Base-by-base conservation (phyloP, 1,284 basidiomycete genomes). In the Erythrobasidium hasegawianum region DNA sequence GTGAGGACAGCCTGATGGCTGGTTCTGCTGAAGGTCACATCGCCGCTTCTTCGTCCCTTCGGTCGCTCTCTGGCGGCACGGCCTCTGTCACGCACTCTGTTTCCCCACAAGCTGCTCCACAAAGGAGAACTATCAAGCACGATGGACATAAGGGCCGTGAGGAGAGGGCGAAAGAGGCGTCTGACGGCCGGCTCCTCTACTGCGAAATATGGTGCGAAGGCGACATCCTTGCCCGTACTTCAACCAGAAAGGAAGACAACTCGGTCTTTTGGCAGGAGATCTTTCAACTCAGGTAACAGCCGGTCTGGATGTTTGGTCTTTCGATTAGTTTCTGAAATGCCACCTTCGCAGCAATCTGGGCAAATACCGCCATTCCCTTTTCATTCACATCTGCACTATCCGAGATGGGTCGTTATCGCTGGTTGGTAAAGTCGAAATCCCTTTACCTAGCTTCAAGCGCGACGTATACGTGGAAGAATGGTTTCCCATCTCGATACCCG, bases 381-480 rank as follows among this genome's bases (percentile, higher is more conserved):
- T 47, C 4, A 61, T 75, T 40, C 67, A 68, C 4, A 39, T 75
- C 27, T 69, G 68, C 11, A 67, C 64, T 4, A 69, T 67, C 1
- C 68, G 69, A 24, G 71, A 72, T 54, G 52, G 41, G 2, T 45
- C 39, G 20, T 55, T 69, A 5, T 50, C 50, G 1, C 57, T 73
- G 2, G 45, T 76, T 43, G 89, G 89, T 13, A 81, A 80, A 29
- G 81, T 86, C n/a, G 80, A 80, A 26, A 83, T 92, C 57, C 79
- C 84, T 1, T 79, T 90, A 33, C 78, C 79, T 7, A 87, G 87
- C 72, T 87, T 90, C 72, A 82, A 85, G 18, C 81, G 88, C 39
- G 84, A 86, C 16, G 86, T 89, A 71, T 75, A 78, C 8, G 81
- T 88, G 13, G 89, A 91, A 72, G 88, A 87, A 9, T 90, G 87